phyloP scores from a whole-genome alignment of 139 green algal species.

The Pseudopediastrum boryanum region DNA sequence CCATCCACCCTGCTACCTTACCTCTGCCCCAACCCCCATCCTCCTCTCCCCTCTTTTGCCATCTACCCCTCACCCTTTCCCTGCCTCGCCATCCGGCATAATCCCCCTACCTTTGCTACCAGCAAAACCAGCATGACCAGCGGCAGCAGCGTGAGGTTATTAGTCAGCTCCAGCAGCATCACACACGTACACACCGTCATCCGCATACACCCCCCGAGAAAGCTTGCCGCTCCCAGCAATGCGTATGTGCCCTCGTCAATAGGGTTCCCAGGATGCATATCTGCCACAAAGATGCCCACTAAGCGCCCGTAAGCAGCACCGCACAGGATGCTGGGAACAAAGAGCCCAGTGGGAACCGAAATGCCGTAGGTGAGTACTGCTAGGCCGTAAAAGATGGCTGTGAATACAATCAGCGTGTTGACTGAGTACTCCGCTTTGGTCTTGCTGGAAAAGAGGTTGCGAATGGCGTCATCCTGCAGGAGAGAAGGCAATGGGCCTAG shows the following conservation, averaged over 20 bases:
- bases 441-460: conserved; percentile 77
- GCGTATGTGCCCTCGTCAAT: conserved; percentile 76
- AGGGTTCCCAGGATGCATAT: conserved; percentile 44
- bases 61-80: background rate
- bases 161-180: conserved; percentile 88
- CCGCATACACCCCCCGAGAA: conserved; percentile 66
- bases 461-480: conserved; percentile 80
- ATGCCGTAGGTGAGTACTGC: conserved; percentile 74
- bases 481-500: too few species aligned
- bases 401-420: conserved; percentile 57
- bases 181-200: conserved; percentile 78
- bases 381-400: conserved; percentile 71
- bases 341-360: conserved; percentile 74
- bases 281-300: conserved; percentile 78
- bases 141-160: conserved; percentile 84
- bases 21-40: background rate
- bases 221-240: conserved; percentile 69
- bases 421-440: conserved; percentile 76
- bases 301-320: conserved; percentile 81
- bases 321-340: conserved; percentile 84
- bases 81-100: background rate
- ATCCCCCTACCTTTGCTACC: conserved; percentile 68
- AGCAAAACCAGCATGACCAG: conserved; percentile 91
- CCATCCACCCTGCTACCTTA: background rate
- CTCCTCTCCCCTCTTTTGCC: too few species aligned